A percentile compares a stretch with the other conserved stretches of the same genome.
These are phyloP conservation scores for Chlorella sp. DNA, from an alignment of 139 green algal species.

Conservation along the genomic window DNA sequence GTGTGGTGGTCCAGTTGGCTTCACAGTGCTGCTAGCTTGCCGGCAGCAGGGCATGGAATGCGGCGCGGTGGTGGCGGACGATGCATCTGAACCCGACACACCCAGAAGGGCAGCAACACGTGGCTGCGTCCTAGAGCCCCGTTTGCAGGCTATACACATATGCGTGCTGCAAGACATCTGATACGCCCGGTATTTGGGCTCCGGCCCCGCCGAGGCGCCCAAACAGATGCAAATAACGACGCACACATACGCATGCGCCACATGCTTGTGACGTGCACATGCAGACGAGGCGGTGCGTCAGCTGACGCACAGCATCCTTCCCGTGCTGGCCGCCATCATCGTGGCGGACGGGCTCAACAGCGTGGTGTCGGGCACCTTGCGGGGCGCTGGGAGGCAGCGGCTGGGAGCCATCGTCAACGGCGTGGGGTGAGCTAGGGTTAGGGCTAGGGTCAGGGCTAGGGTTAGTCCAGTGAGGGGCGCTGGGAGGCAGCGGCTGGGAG, in stretches of 20 bases:
- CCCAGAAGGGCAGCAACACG: too few relatives aligned
- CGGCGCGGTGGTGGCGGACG: too few relatives aligned
- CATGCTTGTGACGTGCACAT: not conserved
- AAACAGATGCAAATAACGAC: not conserved
- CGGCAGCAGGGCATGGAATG: too few relatives aligned
- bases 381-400: slow-evolving; percentile 28
- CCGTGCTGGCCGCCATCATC: slow-evolving; percentile 19
- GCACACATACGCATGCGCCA: not conserved
- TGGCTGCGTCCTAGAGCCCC: too few relatives aligned
- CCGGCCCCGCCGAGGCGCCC: too few relatives aligned
- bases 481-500: slow-evolving; percentile 31
- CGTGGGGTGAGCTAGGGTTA: too few relatives aligned
- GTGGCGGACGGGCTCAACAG: slow-evolving; percentile 52
- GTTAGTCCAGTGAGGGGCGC: slow-evolving; percentile 34
- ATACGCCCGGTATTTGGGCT: not conserved
- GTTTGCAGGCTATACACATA: too few relatives aligned
- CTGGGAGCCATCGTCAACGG: slow-evolving; percentile 32
- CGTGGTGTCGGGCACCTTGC: slow-evolving; percentile 36
- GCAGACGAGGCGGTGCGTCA: not conserved
- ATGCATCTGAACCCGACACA: too few relatives aligned
- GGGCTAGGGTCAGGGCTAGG: too few relatives aligned
- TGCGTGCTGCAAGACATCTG: not conserved
- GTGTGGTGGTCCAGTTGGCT: too few relatives aligned
- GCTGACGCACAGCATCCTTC: slow-evolving; percentile 17
- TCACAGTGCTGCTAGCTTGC: too few relatives aligned